Base-by-base conservation (phyloP, 2,329 filamentous ascomycete species). In the Trichoderma lentiforme region DNA sequence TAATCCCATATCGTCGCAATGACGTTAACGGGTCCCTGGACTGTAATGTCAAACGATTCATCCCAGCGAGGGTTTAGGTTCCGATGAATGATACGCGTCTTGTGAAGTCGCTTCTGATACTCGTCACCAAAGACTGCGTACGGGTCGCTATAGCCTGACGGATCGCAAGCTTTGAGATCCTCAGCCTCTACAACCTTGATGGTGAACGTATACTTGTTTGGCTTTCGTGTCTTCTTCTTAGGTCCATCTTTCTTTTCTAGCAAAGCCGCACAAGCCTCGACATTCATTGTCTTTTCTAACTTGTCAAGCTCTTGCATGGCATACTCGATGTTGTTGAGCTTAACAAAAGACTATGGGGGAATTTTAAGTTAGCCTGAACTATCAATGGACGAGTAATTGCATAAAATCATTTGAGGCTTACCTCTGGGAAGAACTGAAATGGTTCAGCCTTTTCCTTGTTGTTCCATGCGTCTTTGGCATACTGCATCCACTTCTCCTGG, bases 1-100 rank as follows among this genome's bases (percentile, higher is more conserved):
- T 96, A 97, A 82, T 99, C 96, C 96, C 96, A 99, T 56, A 98
- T 92, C 0, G 96, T 99, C 36, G 95, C 95, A 78, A 98, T 97
- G 75, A 99, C 90, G 77, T 98, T 98, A 72, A 99, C 87, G 12
- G 96, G 90, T 0, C 95, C 94, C 74, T 93, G 92, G 1, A 97
- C 97, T 24, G 94, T 96, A 74, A 99, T 97, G 79, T 99, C 96
- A 63, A 98, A 92, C 1, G 94, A 94, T 83, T 98, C 96, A 77
- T 99, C 96, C 95, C 96, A 99, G 24, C 95, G 91, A 32, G 96
- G 96, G 79, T 97, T 98, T 58, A 99, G 87, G 76, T 91, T 97
- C 76, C 91, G 90, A 81, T 95, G 94, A 65, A 99, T 92, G 74
- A 97, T 94, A 74, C 95, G 91, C 24, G 95, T 98, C 84, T 98